Base-by-base conservation (phyloP, 768 basidiomycete species). In the Daedaleopsis sinensis region DNA sequence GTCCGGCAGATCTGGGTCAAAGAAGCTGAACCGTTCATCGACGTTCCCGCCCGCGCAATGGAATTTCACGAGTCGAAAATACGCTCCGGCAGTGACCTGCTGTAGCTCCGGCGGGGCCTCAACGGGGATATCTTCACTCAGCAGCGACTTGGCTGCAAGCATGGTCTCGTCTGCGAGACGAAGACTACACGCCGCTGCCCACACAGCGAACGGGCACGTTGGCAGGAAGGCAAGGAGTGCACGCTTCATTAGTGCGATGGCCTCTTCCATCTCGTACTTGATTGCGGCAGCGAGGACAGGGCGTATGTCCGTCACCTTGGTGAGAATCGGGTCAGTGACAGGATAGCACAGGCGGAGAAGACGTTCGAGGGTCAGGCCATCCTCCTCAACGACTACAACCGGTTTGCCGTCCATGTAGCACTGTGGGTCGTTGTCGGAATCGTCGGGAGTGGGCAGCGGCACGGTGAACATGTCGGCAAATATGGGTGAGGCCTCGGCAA, bases 101-200 rank as follows among this genome's bases (percentile, higher is more conserved):
- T 57, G 13, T 15, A 57, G 19, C n/a, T 46, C 47, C 6, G 18
- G 43, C 5, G 47, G 47, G 5, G 43, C 19, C 2, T 49, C 43
- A n/a, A 5, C 8, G 3, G 46, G 27, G 7, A 39, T 3, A 13
- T 46, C 35, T 21, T n/a, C 8, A 12, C 44, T 18, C 10, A 47
- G 21, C 12, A 49, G 32, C 15, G 15, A 18, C n/a, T 16, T 47
- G 27, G 55, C 55, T 3, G 55, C 55, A 18, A 47, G 27, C 24
- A n/a, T 72, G 8, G 71, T 69, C 63, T 79, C 77, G 1, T 54
- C 39, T 44, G 65, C 64, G 24, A 73, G 65, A 10, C 65, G 58
- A 48, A 68, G 71, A 12, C 69, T 69, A 52, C 67, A 68, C 11
- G 77, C 78, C 48, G 77, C 66, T 23, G 72, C 70, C 52, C 74